phyloP scores from a whole-genome alignment of 2,329 filamentous ascomycete species.

The Nigrograna mackinnonii region DNA sequence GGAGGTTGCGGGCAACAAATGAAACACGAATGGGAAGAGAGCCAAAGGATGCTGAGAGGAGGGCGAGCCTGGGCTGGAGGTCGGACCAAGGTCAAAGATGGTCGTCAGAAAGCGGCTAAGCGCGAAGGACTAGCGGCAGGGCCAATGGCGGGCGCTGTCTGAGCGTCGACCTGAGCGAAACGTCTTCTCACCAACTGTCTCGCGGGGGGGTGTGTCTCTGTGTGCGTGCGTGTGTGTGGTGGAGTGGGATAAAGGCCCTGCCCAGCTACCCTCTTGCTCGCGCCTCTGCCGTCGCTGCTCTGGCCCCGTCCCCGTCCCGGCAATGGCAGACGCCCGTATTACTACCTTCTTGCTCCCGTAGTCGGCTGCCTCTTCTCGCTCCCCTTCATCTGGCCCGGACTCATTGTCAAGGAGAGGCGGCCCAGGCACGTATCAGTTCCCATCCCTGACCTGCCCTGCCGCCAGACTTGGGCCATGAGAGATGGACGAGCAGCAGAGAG shows the following conservation, averaged over 20 bases:
- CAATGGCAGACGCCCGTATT: too few relatives aligned
- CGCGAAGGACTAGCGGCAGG: background rate
- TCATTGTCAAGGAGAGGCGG: too few relatives aligned
- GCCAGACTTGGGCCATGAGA: too few relatives aligned
- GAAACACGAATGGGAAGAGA: conserved; percentile 1
- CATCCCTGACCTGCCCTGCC: too few relatives aligned
- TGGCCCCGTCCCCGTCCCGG: too few relatives aligned
- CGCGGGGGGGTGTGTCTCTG: conserved; percentile 5
- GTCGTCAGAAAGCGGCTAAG: conserved; percentile 6
- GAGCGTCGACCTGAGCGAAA: conserved; percentile 2
- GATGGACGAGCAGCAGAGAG: too few relatives aligned
- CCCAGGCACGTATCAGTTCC: too few relatives aligned
- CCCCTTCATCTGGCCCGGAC: conserved; percentile 1
- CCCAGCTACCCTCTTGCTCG: too few relatives aligned
- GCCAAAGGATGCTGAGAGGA: background rate
- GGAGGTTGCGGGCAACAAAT: too few relatives aligned
- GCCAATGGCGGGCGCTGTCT: conserved; percentile 6
- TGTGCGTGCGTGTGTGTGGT: background rate
- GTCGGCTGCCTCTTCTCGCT: conserved; percentile 11
- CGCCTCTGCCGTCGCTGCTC: too few relatives aligned
- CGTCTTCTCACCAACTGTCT: conserved; percentile 6
- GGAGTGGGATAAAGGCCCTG: too few relatives aligned
- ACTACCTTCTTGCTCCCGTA: too few relatives aligned
- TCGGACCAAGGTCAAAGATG: background rate
- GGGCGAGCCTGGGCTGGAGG: background rate